These are phyloP conservation scores for Colletotrichum sansevieriae DNA, from an alignment of 2,329 filamentous ascomycete genomes.

Conservation along the genomic window DNA sequence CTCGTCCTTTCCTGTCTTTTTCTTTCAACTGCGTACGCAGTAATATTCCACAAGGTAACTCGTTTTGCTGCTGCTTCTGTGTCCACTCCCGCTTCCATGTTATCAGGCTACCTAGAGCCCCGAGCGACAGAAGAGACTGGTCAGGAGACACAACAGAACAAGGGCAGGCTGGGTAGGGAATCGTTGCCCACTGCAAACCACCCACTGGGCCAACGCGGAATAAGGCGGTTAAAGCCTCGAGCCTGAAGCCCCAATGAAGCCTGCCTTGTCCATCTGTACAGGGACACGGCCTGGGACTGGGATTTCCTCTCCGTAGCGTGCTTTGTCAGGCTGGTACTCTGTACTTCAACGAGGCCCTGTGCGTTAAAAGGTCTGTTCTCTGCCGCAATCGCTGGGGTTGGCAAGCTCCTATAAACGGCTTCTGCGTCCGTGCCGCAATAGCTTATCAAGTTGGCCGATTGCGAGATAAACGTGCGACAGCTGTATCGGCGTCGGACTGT, in stretches of 20 bases:
- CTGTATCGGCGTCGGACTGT: slow-evolving; percentile 39
- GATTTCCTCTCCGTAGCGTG: no score
- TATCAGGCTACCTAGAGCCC: slow-evolving; percentile 17
- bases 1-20: slow-evolving; percentile 15
- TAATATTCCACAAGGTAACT: not conserved
- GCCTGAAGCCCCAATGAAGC: not conserved
- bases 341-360: slow-evolving; percentile 11
- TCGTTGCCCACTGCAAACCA: slow-evolving; percentile 39
- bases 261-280: not conserved
- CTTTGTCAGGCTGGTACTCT: not conserved
- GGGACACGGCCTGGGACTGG: not conserved
- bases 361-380: slow-evolving; percentile 34
- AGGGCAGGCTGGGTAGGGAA: slow-evolving; percentile 33
- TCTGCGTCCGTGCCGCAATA: slow-evolving; percentile 28
- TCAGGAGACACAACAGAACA: slow-evolving; percentile 29
- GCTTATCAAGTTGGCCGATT: slow-evolving; percentile 32
- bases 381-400: slow-evolving; percentile 21
- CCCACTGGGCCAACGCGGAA: slow-evolving; percentile 18
- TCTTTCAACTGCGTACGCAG: not conserved
- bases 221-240: slow-evolving; percentile 30
- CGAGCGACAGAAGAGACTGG: slow-evolving; percentile 26
- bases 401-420: slow-evolving; percentile 15
- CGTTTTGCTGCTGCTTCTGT: slow-evolving; percentile 1
- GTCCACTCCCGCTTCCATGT: slow-evolving; percentile 31
- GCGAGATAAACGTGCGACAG: slow-evolving; percentile 37